These are phyloP conservation scores for Phytopythium kandeliae DNA, from an alignment of 352 stramenopile species.

Conservation along the genomic window DNA sequence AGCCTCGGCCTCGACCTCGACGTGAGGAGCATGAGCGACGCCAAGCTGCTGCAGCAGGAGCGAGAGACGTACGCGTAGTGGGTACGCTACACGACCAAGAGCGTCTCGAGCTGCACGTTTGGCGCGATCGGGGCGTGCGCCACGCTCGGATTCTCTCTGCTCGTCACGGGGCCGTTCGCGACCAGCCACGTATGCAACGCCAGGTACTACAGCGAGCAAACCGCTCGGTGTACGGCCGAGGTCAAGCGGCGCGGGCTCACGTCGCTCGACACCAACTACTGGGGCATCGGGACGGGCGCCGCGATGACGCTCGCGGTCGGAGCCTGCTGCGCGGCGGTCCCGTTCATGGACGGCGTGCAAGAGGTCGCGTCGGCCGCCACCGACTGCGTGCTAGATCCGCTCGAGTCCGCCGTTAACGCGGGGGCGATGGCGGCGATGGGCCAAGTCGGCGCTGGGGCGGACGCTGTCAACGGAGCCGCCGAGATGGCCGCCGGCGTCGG, in stretches of 20 bases:
- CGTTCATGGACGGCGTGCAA: neutral
- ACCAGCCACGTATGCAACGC: neutral
- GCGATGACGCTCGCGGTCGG: neutral
- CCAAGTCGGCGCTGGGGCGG: neutral
- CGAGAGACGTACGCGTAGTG: neutral
- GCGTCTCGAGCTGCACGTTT: neutral
- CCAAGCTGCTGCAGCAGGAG: slow-evolving; percentile 1
- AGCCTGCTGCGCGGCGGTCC: neutral
- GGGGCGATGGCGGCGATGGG: neutral
- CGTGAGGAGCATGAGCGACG: neutral
- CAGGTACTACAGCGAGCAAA: neutral
- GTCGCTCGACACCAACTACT: neutral
- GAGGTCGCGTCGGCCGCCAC: neutral
- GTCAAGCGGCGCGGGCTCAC: neutral
- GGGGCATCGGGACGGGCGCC: neutral
- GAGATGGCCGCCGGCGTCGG: neutral
- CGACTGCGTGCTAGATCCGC: neutral
- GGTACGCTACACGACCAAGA: slow-evolving; percentile 4
- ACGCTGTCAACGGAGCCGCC: neutral
- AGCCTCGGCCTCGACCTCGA: neutral
- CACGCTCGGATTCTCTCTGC: neutral
- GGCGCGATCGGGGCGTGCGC: neutral
- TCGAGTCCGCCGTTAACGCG: neutral
- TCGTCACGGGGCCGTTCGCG: neutral
- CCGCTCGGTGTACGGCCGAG: neutral